Base-by-base conservation (phyloP, 2,329 filamentous ascomycete species). In the Chaetomiaceae sp. region DNA sequence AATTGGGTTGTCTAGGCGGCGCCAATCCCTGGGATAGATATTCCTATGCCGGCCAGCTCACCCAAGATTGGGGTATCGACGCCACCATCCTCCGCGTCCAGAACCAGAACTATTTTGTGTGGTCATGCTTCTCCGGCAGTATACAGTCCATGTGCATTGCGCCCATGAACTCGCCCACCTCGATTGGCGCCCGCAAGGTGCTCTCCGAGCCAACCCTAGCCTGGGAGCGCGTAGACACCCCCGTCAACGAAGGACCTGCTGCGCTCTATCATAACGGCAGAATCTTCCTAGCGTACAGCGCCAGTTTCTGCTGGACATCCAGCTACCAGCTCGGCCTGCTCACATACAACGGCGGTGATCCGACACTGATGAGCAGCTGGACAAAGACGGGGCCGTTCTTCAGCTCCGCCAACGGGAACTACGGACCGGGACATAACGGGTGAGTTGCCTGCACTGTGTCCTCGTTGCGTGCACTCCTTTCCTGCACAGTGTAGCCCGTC, bases 241-340 rank as follows among this genome's bases (percentile, higher is more conserved):
- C 77, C 0, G 79, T 83, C 1, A 79, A 82, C 60, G 79, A 84
- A 60, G 79, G 77, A 0, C 72, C 77, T 0, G 72, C 73, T 3
- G 76, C 76, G 0, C 67, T 83, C 20, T 82, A 82, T 62, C 71
- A 75, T 36, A 72, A 71, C 20, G 76, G 76, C 10, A 75, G 73
- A 51, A 80, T 76, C 0, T 81, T 75, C 56, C 64, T 82, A 36
- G 69, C 73, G 1, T 83, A 76, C 66, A 79, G 75, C 5, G 79
- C 77, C 1, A 78, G 74, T 54, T 77, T 76, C 64, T 82, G 79
- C 69, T 81, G 77, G 78, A 79, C 76, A 0, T 64, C 74, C 0
- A 69, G 73, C 48, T 82, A 83, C 63, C 73, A 73, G 21, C 69
- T 84, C 2, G 79, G 77, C 0, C 64, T 79, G 14, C 67, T 83